Evolutionary conservation across 768 basidiomycete species (phyloP), one percentile per base, ranked within the genome.

Genomic region (Phlebiopsis gigantea): DNA sequence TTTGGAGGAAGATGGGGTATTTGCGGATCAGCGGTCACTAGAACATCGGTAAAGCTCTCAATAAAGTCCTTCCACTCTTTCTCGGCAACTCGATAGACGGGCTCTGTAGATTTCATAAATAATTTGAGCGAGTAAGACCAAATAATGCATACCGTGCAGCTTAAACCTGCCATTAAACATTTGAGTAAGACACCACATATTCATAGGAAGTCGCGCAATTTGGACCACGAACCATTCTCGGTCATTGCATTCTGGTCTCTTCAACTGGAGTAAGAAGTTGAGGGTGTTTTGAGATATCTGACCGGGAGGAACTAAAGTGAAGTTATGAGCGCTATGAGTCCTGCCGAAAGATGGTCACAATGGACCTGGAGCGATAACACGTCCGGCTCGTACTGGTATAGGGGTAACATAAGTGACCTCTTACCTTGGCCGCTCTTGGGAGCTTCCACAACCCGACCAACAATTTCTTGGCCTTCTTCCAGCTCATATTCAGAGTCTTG

Each of bases 1-100:
- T 93, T 95, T 0, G 91, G 82, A 0, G 97, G 97, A 1, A 98
- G 75, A 7, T 82, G 84, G 0, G 97, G 96, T 0, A 98, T 81
- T 64, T 97, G 83, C 17, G 82, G 73, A 68, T 99, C 96, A 1
- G 83, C 84, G 45, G 85, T 85, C 26, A 78, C 75, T 15, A 96
- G 75, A 26, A 81, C 69, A 10, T 81, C 75, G 1, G 87, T 87
- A 65, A 95, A 83, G 0, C 72, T 72, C 42, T 88, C 85, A 19
- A 95, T 73, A 64, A 96, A 98, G 34, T 77, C 81, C 66, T 88
- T 89, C 87, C 90, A 98, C 70, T 98, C 92, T 62, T 85, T 81
- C 68, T 96, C 93, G 0, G 90, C 90, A 21, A 79, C 79, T 21
- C 91, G 79, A 65, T 87, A 96, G 2, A 88, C 81, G 1, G 87